A percentile compares a stretch with the other conserved stretches of the same genome.
Evolutionary conservation across 495 filamentous ascomycete genomes (phyloP).

Genomic region (Aspergillus avenaceus): DNA sequence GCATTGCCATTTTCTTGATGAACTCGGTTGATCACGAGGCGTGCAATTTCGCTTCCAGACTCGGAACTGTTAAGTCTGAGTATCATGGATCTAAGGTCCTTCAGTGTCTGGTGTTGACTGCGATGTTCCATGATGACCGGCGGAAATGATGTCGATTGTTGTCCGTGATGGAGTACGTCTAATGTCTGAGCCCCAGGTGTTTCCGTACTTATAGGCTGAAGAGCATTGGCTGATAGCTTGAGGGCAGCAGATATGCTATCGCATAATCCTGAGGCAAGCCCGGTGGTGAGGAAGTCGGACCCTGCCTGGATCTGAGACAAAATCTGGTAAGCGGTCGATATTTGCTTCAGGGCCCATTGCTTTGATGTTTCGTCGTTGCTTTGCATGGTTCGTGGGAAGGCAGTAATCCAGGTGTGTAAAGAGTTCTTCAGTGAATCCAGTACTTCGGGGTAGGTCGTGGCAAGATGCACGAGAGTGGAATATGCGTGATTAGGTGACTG

Average conservation of each 20-base stretch:
- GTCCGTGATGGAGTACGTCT: constrained; percentile 19
- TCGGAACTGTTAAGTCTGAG: constrained; percentile 35
- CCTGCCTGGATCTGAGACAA: constrained; percentile 62
- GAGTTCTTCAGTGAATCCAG: constrained; percentile 65
- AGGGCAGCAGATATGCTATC: constrained; percentile 43
- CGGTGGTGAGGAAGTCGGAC: constrained; percentile 64
- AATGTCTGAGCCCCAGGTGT: constrained; percentile 16
- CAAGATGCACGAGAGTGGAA: constrained; percentile 51
- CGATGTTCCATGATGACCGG: constrained; percentile 61
- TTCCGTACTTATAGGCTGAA: constrained; percentile 24
- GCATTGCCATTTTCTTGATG: constrained; percentile 50
- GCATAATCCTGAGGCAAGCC: constrained; percentile 53
- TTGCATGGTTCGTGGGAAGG: constrained; percentile 80
- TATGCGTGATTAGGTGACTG: constrained; percentile 34
- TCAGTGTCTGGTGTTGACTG: constrained; percentile 59
- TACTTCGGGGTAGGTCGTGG: constrained; percentile 58
- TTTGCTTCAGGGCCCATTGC: constrained; percentile 63
- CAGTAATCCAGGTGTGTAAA: constrained; percentile 74
- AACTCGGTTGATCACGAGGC: constrained; percentile 55
- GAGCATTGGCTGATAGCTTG: constrained; percentile 19
- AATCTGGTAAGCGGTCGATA: constrained; percentile 68
- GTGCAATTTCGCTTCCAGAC: constrained; percentile 42
- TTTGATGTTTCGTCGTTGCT: constrained; percentile 76
- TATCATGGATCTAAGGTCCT: constrained; percentile 45
- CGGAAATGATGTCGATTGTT: constrained; percentile 41